Base-by-base conservation (phyloP, 2,329 filamentous ascomycete species). In the Hypoxylon sp. region DNA sequence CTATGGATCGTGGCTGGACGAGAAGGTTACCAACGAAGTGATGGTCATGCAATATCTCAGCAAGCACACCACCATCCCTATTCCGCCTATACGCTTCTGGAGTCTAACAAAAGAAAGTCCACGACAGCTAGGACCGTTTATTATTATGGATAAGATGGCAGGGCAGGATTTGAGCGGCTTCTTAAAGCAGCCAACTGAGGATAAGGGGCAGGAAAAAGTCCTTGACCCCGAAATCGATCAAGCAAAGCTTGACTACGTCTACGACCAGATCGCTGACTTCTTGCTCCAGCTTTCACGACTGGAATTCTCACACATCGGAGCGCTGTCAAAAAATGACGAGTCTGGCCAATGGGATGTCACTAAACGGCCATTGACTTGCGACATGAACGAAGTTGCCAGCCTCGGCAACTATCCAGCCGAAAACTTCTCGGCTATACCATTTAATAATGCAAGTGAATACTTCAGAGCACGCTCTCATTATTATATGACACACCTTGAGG, bases 11-110 rank as follows among this genome's bases (percentile, higher is more conserved):
- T 56, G 65, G 15, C 50, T 70, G 34, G 72, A 74, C 46, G 75
- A 78, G 51, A 79, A 78, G 51, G 70, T 78, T 37, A 43, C 47
- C 19, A 76, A 75, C 46, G 72, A 75, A 41, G 72, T 71, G 41
- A 51, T 53, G 20, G 54, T 65, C 52, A 71, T 77, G 64, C 59
- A 74, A 41, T 72, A 62, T 34, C 67, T 78, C 19, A 41, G 64
- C 44, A 46, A 75, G 49, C 62, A 73, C 5, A 77, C 73, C 30
- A 73, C 63, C 1, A 75, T 78, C n/a, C 73, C 74, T 8, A 15
- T 78, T 26, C 75, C 73, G 20, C 56, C 37, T 37, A 43, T 77
- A 20, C 62, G 46, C 26, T 52, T 59, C 54, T 75, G 72, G 74
- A 73, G 75, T 15, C 28, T 74, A 0, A 70, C 74, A 19, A 51